Base-by-base conservation (phyloP, 2,329 filamentous ascomycete species). In the Geosmithia putterillii region DNA sequence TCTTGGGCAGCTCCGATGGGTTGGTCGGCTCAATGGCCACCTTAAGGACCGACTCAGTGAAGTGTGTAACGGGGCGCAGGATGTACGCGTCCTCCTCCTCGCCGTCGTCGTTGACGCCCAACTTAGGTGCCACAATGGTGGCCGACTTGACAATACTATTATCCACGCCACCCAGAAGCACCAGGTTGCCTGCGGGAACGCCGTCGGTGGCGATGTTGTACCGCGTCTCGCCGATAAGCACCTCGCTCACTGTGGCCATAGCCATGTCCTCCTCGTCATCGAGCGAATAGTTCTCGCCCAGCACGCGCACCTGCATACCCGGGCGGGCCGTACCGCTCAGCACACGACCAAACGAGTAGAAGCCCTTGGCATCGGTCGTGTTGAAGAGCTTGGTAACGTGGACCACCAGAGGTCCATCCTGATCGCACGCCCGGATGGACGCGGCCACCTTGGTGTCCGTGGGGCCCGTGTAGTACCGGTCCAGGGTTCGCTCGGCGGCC, bases 221-320 rank as follows among this genome's bases (percentile, higher is more conserved):
- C 56, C 89, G 73, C 20, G 89, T 89, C 62, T 96, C 87, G 7
- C 83, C 84, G 51, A 98, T 90, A 70, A 86, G 94, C 12, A 92
- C 89, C 50, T 88, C 81, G 2, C 79, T 76, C 47, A 98, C 83
- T 0, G 83, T 90, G 22, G 87, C 87, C 55, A 80, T 72, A 0
- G 83, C 85, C 87, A 96, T 96, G 56, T 98, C 92, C 70, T 98
- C 92, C 57, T 96, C 89, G 50, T 98, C 92, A 51, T 98, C 92
- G 14, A 95, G 76, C 4, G 89, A 95, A 63, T 96, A 98, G 6
- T 86, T 86, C 59, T 98, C 92, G 41, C 92, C 92, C 1, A 98
- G 77, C 12, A 98, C 89, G 36, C 92, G 81, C 15, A 98, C 87
- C 51, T 86, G 79, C 55, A 83, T 74, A 17, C 86, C 85, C 18